phyloP scores from a whole-genome alignment of 495 filamentous ascomycete species.

The Daldinia concentrica region DNA sequence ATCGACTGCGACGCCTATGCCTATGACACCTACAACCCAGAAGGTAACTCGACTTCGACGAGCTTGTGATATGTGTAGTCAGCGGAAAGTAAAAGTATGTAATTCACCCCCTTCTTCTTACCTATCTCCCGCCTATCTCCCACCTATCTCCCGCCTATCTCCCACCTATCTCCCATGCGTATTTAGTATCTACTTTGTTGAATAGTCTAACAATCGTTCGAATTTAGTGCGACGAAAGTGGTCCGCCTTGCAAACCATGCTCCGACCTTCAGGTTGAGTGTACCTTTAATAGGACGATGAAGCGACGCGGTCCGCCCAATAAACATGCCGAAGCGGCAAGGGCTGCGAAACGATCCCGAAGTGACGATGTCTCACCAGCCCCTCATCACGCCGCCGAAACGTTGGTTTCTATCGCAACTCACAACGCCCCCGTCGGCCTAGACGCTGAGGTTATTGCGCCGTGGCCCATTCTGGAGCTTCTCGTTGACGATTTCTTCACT shows the following conservation, averaged over 20 bases:
- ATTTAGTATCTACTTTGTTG: background rate
- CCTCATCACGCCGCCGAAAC: constrained; percentile 63
- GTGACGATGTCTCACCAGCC: constrained; percentile 49
- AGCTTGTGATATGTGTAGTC: constrained; percentile 86
- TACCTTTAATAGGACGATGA: constrained; percentile 80
- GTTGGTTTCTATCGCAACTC: constrained; percentile 53
- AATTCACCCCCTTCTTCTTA: background rate
- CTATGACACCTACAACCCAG: constrained; percentile 22
- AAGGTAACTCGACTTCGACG: constrained; percentile 70
- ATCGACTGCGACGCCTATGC: constrained; percentile 4
- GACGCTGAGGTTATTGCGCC: constrained; percentile 81
- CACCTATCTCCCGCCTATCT: background rate
- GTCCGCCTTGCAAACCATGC: constrained; percentile 83
- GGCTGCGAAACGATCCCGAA: constrained; percentile 61
- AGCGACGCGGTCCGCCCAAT: constrained; percentile 85
- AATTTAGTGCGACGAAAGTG: constrained; percentile 78
- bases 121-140: background rate
- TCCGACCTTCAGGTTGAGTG: constrained; percentile 81
- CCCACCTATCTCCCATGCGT: background rate
- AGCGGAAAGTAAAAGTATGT: constrained; percentile 85
- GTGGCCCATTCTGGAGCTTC: constrained; percentile 66
- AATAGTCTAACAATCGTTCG: constrained; percentile 27
- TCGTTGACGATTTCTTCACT: constrained; percentile 89
- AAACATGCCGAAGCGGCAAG: constrained; percentile 80
- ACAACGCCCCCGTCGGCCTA: constrained; percentile 47